Percentiles rank a stretch among this genome's conserved stretches.
These are phyloP conservation scores for Penicillium pancosmium DNA, from an alignment of 495 filamentous ascomycete genomes.

Conservation along the genomic window DNA sequence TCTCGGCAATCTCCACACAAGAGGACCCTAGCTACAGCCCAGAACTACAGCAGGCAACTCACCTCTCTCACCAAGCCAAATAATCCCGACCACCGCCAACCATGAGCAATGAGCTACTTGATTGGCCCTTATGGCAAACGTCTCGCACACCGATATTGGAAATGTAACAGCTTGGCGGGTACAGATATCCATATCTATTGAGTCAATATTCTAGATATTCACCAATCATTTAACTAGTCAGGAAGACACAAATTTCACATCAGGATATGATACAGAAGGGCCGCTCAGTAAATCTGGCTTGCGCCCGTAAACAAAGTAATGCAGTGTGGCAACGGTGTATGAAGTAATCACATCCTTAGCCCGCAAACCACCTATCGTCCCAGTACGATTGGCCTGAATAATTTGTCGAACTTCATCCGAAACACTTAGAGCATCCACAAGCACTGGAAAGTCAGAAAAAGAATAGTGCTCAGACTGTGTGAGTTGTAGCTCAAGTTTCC, in stretches of 20 bases:
- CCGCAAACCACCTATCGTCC: constrained; percentile 9
- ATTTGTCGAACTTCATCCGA: constrained; percentile 4
- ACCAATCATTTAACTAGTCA: not conserved
- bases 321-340: constrained; percentile 4
- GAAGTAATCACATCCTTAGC: constrained; percentile 8
- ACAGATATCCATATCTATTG: no score
- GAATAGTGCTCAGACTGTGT: constrained; percentile 27
- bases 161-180: no score
- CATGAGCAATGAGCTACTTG: no score
- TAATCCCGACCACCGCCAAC: no score
- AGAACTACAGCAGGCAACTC: no score
- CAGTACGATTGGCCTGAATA: constrained; percentile 1
- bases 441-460: constrained; percentile 54
- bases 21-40: no score
- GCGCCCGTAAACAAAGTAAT: constrained; percentile 1
- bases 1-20: no score
- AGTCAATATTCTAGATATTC: no score
- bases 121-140: no score
- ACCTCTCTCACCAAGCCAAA: no score
- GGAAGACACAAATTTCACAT: constrained; percentile 8
- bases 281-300: constrained; percentile 3
- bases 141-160: no score
- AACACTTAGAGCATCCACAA: constrained; percentile 6
- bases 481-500: constrained; percentile 32
- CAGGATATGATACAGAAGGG: constrained; percentile 10